Evolutionary conservation across 345 rosid genomes (phyloP), one percentile per base, ranked within the genome.

Genomic region (Populus deltoides): DNA sequence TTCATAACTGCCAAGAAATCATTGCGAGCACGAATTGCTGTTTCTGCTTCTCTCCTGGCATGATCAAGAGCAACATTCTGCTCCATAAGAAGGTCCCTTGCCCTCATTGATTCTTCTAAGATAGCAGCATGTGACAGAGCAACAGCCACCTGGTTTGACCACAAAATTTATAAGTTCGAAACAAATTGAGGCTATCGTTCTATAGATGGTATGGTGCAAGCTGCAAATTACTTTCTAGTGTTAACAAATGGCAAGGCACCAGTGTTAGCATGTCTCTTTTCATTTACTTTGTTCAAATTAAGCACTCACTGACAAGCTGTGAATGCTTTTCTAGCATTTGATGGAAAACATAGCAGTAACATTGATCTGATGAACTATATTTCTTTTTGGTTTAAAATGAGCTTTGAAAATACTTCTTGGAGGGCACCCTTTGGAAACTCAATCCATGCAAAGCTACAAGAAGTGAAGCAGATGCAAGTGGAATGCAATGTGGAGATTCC

Each of bases 1-100:
- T 97, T 94, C 99, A 97, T 97, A 73, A 97, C 99, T 39, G 97
- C 98, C 84, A 97, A 80, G 90, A 97, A 97, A 86, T 92, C 98
- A 72, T 97, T 97, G 15, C 97, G 96, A 65, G 99, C 98, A 79
- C 89, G 89, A 73, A 97, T 90, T 29, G 99, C 97, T 59, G 94
- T 97, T 82, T 97, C 99, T 27, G 99, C 98, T 81, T 97, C 98
- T 84, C 91, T 85, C 78, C 98, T 90, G 38, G 99, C 98, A 41
- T 77, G 86, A 86, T 97, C 98, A 78, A 94, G 97, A 2, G 98
- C 98, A 43, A 93, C 91, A 82, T 96, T 96, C 84, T 91, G 99
- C 75, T 96, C 97, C 91, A 96, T 87, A 51, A 96, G 94, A 83
- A 96, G 98, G 81, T 90, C 94, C 87, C 99, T 93, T 71, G 99